Percentiles rank a stretch among this genome's conserved stretches.
These are phyloP conservation scores for Juglanconis juglandina DNA, from an alignment of 2,329 filamentous ascomycete genomes.

Conservation along the genomic window DNA sequence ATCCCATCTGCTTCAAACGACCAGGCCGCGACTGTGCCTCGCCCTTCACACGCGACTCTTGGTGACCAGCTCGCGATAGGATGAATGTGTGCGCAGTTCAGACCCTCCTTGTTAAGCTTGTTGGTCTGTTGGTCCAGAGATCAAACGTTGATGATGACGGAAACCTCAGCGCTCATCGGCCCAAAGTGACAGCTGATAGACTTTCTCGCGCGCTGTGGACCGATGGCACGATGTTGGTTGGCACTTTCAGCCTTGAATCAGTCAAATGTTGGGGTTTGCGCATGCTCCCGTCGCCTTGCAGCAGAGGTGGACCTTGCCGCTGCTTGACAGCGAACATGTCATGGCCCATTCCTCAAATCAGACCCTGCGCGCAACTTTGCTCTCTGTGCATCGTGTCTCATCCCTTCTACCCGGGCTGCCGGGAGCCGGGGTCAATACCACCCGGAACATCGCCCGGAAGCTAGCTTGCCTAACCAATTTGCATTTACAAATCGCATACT, in stretches of 20 bases:
- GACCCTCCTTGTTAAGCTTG: no score
- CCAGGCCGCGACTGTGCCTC: background rate
- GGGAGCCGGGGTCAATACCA: background rate
- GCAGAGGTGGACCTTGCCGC: background rate
- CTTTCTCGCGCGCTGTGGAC: background rate
- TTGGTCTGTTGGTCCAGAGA: no score
- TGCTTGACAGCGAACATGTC: background rate
- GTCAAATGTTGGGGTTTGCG: background rate
- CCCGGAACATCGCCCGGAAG: background rate
- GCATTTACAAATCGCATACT: no score
- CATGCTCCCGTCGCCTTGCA: background rate
- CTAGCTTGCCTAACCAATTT: background rate
- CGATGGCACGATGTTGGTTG: no score
- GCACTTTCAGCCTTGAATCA: background rate
- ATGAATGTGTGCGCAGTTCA: no score
- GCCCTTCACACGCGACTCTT: slow-evolving; percentile 4
- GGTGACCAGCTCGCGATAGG: background rate
- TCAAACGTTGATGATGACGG: no score
- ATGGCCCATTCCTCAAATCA: no score
- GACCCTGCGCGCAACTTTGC: background rate
- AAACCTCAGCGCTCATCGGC: no score
- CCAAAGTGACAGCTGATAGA: background rate
- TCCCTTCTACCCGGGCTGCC: background rate
- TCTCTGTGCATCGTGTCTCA: background rate
- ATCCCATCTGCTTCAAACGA: slow-evolving; percentile 7